phyloP scores from a whole-genome alignment of 768 basidiomycete genomes.

The Amanita subjunquillea region DNA sequence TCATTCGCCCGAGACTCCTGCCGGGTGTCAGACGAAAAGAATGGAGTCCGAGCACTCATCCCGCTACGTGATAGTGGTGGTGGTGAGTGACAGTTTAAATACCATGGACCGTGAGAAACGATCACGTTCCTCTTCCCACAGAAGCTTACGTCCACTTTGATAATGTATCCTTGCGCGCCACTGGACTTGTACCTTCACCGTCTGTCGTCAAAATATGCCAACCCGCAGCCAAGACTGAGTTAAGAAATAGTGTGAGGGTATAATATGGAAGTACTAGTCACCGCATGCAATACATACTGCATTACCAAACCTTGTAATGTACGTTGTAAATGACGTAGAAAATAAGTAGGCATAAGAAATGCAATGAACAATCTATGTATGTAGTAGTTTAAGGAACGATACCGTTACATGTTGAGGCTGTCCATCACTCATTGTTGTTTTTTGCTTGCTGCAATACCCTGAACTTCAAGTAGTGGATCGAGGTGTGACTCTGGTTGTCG shows the following conservation, averaged over 20 bases:
- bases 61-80: too few relatives aligned
- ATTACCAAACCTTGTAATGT: not conserved
- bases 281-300: too few relatives aligned
- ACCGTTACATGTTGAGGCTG: not conserved
- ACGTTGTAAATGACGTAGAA: not conserved
- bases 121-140: too few relatives aligned
- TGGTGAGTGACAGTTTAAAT: too few relatives aligned
- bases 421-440: slow-evolving; percentile 15
- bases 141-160: too few relatives aligned
- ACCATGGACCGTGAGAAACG: too few relatives aligned
- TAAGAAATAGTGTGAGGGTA: too few relatives aligned
- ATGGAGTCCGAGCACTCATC: slow-evolving; percentile 14
- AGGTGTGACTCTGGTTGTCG: slow-evolving; percentile 75
- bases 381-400: not conserved
- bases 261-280: too few relatives aligned
- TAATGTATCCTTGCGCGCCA: too few relatives aligned
- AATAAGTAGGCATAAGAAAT: slow-evolving; percentile 2
- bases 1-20: slow-evolving; percentile 6
- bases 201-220: too few relatives aligned
- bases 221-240: too few relatives aligned
- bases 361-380: not conserved
- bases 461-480: slow-evolving; percentile 76
- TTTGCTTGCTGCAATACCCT: slow-evolving; percentile 14
- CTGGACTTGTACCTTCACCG: too few relatives aligned
- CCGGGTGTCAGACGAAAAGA: slow-evolving; percentile 8